Evolutionary conservation across 495 filamentous ascomycete genomes (phyloP), one percentile per base, ranked within the genome.

Genomic region (Astrothelium subdiscretum): DNA sequence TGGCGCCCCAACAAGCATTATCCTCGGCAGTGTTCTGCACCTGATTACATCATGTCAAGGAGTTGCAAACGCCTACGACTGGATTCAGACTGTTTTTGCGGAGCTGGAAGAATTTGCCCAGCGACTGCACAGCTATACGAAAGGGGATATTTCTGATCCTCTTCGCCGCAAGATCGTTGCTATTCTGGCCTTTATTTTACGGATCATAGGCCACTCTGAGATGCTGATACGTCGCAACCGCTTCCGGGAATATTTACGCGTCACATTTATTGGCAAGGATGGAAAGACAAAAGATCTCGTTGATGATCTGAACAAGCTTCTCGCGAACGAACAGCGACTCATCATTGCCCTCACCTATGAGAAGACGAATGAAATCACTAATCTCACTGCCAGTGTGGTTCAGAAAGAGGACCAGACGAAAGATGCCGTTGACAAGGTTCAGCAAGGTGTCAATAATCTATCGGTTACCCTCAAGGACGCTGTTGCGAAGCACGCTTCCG

Each of bases 261-360:
- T 48, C 3, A 48, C 42, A 10, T 48, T 48, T 22, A 48, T 48
- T 18, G 42, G 42, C 42, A 48, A 48, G 20, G 42, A 48, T 48
- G 42, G 20, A 18, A 48, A 48, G 42, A 48, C 70, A 4, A 67
- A 65, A 13, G 31, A 59, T 26, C 61, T 72, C 27, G 64, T 70
- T 24, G 70, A 72, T 32, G 70, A 72, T 31, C 58, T 72, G 3
- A 61, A 65, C 62, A 66, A 72, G 44, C 65, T 72, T 15, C 62
- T 72, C 8, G 42, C 42, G 3, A 48, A 48, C 20, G 11, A 48
- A 18, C 42, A 48, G n/a, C 42, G 42, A 3, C 42, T 48, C 20
- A 18, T 48, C 20, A 18, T 48, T 22, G 42, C 42, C 3, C 42
- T 48, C 3, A 48, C 42, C 20, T 48, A 48, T 20, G 42, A 48